Evolutionary conservation across 768 basidiomycete species (phyloP), one percentile per base, ranked within the genome.

Genomic region (Rubroboletus satanas): DNA sequence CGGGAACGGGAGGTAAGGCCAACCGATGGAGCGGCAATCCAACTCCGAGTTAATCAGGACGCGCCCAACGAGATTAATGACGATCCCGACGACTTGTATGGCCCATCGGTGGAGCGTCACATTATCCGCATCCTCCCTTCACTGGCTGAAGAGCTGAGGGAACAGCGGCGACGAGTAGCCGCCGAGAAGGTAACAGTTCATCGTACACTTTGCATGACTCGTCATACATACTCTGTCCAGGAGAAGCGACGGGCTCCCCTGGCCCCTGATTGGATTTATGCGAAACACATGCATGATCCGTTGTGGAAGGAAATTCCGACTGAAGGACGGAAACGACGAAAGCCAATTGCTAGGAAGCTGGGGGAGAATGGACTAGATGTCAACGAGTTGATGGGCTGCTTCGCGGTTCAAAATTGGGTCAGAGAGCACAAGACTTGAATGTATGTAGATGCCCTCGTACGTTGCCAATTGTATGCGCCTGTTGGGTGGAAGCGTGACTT

Each of bases 61-160:
- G 39, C 31, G 42, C 43, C 21, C 21, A 23, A 48, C 26, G 58
- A 49, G n/a, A 43, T 31, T 17, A 46, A 60, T 10, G 62, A 68
- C 39, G 64, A 68, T 35, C 54, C 62, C 12, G 66, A 68, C 26
- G 66, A 68, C 49, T 44, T 68, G 47, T 68, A 68, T 14, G 66
- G 66, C 18, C 66, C 66, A 29, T 66, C 62, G 2, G 62, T 66
- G 17, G 62, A 66, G 26, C 66, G 60, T 31, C 62, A 53, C 9
- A 49, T 68, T 8, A 51, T 68, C 50, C 66, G 66, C 10, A 62
- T 68, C 14, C 62, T 66, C 33, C 67, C 66, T 43, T 56, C 64
- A 1, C 37, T 68, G 1, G 64, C 62, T 14, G 59, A 68, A 36
- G 66, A 68, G 32, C 50, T 68, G 38, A 60, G 54, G 33, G 66